Percentiles rank a stretch among this genome's conserved stretches.
These are phyloP conservation scores for Chlamydomonas schloesseri DNA, from an alignment of 139 green algal species.

Conservation along the genomic window DNA sequence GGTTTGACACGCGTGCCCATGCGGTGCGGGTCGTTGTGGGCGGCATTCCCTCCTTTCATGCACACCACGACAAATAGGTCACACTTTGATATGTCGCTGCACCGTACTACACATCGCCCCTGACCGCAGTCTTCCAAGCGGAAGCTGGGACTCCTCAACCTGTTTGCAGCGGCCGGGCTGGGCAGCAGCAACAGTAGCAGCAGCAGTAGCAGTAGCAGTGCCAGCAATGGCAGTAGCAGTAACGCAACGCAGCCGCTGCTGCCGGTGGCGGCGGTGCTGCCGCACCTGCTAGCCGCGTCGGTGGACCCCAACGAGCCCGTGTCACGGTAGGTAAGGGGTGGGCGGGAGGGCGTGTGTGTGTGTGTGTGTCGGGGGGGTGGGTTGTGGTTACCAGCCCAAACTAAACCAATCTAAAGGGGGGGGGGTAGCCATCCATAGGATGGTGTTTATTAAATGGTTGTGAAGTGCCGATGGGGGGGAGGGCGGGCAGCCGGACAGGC, in stretches of 20 bases:
- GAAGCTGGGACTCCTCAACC: slow-evolving; percentile 87
- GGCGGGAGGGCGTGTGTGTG: background rate
- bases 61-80: too few relatives aligned
- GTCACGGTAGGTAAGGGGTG: slow-evolving; percentile 30
- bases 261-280: slow-evolving; percentile 60
- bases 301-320: slow-evolving; percentile 74
- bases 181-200: background rate
- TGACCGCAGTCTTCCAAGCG: slow-evolving; percentile 7
- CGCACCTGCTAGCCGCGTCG: slow-evolving; percentile 73
- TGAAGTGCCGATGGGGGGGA: too few relatives aligned
- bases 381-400: too few relatives aligned
- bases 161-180: slow-evolving; percentile 61
- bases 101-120: too few relatives aligned
- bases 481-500: too few relatives aligned
- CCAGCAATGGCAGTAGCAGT: too few relatives aligned
- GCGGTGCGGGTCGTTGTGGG: background rate
- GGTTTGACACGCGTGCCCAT: slow-evolving; percentile 7
- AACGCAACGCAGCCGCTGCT: slow-evolving; percentile 6
- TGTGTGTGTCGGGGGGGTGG: background rate
- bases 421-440: too few relatives aligned
- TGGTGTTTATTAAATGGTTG: too few relatives aligned
- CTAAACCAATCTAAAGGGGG: too few relatives aligned
- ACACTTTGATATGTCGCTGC: too few relatives aligned
- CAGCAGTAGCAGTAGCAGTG: too few relatives aligned
- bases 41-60: background rate